Evolutionary conservation across 2,329 filamentous ascomycete genomes (phyloP).

Genomic region (Ceratocystis destructans): DNA sequence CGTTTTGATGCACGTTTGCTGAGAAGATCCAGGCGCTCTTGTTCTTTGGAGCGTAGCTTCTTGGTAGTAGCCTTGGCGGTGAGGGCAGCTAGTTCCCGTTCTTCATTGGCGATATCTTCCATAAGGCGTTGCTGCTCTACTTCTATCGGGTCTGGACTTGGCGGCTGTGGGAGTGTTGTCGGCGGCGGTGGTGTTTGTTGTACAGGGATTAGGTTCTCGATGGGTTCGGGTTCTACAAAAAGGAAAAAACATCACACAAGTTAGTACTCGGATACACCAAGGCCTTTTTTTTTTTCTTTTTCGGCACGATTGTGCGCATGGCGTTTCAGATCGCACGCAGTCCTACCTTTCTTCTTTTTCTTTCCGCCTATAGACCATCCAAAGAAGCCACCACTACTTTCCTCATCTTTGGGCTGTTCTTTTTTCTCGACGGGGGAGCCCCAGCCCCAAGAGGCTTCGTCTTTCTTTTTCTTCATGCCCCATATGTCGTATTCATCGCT

Average conservation of each 20-base stretch:
- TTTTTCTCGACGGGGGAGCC: constrained; percentile 6
- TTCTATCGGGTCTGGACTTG: constrained; percentile 1
- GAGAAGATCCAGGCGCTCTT: constrained; percentile 14
- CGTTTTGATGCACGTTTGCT: constrained; percentile 14
- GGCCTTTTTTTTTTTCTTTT: not conserved
- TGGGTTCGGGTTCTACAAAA: constrained; percentile 11
- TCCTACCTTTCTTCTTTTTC: constrained; percentile 15
- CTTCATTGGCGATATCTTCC: constrained; percentile 15
- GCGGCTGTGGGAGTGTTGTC: constrained; percentile 9
- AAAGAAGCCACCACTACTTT: constrained; percentile 13
- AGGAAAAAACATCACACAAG: not conserved
- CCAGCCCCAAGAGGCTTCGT: constrained; percentile 12
- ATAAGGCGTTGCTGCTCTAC: constrained; percentile 12
- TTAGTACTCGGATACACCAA: not conserved
- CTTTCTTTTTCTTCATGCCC: constrained; percentile 8
- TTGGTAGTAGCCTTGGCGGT: constrained; percentile 1
- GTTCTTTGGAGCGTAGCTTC: constrained; percentile 6
- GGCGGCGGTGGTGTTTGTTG: constrained; percentile 3
- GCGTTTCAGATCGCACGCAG: not conserved
- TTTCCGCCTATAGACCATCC: constrained; percentile 1
- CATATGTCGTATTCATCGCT: not conserved
- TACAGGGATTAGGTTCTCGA: constrained; percentile 4
- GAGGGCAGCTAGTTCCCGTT: constrained; percentile 10
- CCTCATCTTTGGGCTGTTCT: constrained; percentile 11
- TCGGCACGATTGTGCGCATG: not conserved